These are phyloP conservation scores for Boletus sp. DNA, from an alignment of 768 basidiomycete genomes.

Conservation along the genomic window DNA sequence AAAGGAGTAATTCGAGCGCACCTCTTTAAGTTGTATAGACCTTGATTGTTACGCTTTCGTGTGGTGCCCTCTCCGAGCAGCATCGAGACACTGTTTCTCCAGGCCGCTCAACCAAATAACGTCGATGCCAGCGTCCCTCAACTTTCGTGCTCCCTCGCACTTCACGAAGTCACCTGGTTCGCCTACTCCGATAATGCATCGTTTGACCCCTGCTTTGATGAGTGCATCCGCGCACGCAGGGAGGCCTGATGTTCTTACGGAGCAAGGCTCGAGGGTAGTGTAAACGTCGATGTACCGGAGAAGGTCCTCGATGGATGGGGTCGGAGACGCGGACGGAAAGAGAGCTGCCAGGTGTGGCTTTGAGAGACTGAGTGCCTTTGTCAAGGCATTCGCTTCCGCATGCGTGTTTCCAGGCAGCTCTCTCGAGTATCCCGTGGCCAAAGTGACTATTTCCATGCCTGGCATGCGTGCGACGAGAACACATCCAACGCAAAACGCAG, in stretches of 20 bases:
- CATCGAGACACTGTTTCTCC: constrained; percentile 75
- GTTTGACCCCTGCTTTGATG: constrained; percentile 61
- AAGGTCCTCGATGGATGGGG: constrained; percentile 40
- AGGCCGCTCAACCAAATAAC: constrained; percentile 73
- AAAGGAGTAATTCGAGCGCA: constrained; percentile 1
- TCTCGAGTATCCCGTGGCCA: constrained; percentile 84
- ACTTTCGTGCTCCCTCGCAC: constrained; percentile 79
- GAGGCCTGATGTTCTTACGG: constrained; percentile 81
- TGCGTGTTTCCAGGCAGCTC: constrained; percentile 94
- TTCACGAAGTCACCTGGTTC: constrained; percentile 94
- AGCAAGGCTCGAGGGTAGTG: constrained; percentile 97
- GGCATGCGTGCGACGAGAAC: constrained; percentile 57
- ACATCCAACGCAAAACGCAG: constrained; percentile 92
- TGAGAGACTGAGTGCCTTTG: constrained; percentile 58
- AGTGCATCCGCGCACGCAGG: constrained; percentile 84
- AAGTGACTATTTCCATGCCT: constrained; percentile 42
- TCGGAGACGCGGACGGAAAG: constrained; percentile 35
- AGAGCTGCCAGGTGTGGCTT: constrained; percentile 41
- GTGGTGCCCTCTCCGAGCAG: constrained; percentile 62
- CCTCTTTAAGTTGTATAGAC: neutral
- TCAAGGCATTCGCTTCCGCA: constrained; percentile 91
- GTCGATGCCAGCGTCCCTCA: constrained; percentile 68
- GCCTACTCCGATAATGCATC: constrained; percentile 84
- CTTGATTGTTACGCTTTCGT: neutral
- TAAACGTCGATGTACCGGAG: constrained; percentile 72